These are phyloP conservation scores for Botrytis hyacinthi DNA, from an alignment of 2,329 filamentous ascomycete genomes.

Conservation along the genomic window DNA sequence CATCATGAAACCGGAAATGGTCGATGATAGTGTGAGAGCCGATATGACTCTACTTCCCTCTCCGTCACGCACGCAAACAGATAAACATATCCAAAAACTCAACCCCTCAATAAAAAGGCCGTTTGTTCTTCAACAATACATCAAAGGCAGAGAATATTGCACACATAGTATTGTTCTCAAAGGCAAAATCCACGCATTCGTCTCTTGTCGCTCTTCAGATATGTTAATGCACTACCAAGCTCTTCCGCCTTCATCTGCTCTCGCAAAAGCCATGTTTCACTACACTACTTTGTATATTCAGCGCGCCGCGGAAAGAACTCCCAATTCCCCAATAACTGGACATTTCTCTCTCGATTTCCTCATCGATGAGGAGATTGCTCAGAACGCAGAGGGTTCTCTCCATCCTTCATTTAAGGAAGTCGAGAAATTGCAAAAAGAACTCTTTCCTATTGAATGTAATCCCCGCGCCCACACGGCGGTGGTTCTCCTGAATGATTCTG, in stretches of 20 bases:
- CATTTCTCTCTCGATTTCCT: slow-evolving; percentile 59
- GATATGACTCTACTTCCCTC: slow-evolving; percentile 66
- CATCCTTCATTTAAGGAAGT: slow-evolving; percentile 4
- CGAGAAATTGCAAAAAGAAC: slow-evolving; percentile 38
- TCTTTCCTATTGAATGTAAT: slow-evolving; percentile 71
- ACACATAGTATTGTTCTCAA: slow-evolving; percentile 68
- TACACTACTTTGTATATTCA: slow-evolving; percentile 62
- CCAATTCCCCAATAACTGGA: slow-evolving; percentile 57
- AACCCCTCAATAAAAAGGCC: slow-evolving; percentile 41
- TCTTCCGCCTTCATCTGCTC: slow-evolving; percentile 51
- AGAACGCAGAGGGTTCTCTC: background rate
- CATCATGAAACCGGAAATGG: slow-evolving; percentile 17
- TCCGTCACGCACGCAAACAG: slow-evolving; percentile 51
- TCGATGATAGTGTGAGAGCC: slow-evolving; percentile 51
- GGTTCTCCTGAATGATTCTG: slow-evolving; percentile 53
- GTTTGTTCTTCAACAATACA: slow-evolving; percentile 69
- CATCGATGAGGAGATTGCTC: background rate
- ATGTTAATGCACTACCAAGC: slow-evolving; percentile 58
- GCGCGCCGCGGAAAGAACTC: slow-evolving; percentile 39
- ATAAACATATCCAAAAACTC: slow-evolving; percentile 52
- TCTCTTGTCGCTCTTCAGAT: slow-evolving; percentile 61
- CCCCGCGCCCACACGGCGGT: slow-evolving; percentile 68
- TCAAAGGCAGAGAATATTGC: slow-evolving; percentile 63
- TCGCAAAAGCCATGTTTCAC: slow-evolving; percentile 59
- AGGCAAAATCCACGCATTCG: slow-evolving; percentile 63